Percentiles rank a stretch among this genome's conserved stretches.
These are phyloP conservation scores for Alternaria sp. DNA, from an alignment of 2,329 filamentous ascomycete species.

Conservation along the genomic window DNA sequence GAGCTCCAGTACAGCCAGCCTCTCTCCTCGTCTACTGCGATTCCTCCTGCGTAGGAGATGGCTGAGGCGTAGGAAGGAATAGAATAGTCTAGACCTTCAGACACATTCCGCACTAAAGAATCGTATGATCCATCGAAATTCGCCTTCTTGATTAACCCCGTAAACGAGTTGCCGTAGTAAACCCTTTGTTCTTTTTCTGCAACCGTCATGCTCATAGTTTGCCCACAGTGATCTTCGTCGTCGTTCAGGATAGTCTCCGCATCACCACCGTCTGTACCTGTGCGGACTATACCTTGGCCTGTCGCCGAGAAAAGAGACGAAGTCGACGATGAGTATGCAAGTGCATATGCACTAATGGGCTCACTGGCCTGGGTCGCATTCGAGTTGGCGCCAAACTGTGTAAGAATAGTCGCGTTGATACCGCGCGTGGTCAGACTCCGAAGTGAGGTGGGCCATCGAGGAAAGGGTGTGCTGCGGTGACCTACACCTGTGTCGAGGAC, in stretches of 20 bases:
- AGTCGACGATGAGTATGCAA: conserved; percentile 15
- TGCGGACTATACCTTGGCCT: conserved; percentile 19
- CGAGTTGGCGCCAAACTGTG: conserved; percentile 13
- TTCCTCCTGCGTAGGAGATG: conserved; percentile 10
- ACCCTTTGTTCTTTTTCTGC: conserved; percentile 15
- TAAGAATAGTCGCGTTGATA: conserved; percentile 15
- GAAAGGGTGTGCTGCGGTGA: conserved; percentile 20
- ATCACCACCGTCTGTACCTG: conserved; percentile 14
- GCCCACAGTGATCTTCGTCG: not conserved
- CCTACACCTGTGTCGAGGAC: conserved; percentile 25
- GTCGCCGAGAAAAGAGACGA: conserved; percentile 16
- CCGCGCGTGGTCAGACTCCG: conserved; percentile 18
- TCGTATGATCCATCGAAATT: conserved; percentile 17
- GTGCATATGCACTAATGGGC: conserved; percentile 12
- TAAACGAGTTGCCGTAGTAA: conserved; percentile 16
- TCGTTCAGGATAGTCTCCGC: conserved; percentile 2
- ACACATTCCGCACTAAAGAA: conserved; percentile 19
- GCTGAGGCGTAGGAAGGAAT: not conserved
- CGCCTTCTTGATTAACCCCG: conserved; percentile 16
- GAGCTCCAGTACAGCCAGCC: conserved; percentile 26
- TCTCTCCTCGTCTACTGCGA: conserved; percentile 19
- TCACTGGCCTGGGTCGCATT: not conserved
- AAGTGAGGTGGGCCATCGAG: conserved; percentile 23
- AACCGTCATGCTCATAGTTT: conserved; percentile 13
- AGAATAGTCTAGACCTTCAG: conserved; percentile 12